Conservation (phyloP, 2,329 filamentous ascomycete genomes). For the Sclerotinia nivalis region DNA sequence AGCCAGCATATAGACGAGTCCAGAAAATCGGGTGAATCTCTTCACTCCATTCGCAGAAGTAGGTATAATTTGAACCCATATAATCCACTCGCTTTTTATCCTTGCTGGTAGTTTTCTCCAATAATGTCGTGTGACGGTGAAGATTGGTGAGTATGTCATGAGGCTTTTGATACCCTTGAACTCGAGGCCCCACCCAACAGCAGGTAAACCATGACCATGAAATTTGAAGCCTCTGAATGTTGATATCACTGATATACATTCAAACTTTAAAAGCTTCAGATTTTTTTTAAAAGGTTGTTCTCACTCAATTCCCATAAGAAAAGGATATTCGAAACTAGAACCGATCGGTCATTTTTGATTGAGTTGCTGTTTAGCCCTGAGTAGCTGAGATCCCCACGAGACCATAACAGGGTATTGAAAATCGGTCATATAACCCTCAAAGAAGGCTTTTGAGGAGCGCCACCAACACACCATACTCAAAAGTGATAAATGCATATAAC, state of each 20-base stretch:
- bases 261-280: background rate
- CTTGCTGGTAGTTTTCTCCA: background rate
- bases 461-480: background rate
- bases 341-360: background rate
- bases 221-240: background rate
- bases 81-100: background rate
- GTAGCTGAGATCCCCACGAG: constrained; percentile 1
- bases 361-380: background rate
- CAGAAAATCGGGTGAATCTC: constrained; percentile 13
- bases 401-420: constrained; percentile 8
- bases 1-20: constrained; percentile 7
- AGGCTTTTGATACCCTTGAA: background rate
- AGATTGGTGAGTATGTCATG: background rate
- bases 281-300: background rate
- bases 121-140: background rate
- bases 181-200: background rate
- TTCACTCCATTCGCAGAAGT: background rate
- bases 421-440: constrained; percentile 10
- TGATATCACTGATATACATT: background rate
- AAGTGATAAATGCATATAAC: background rate
- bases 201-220: background rate
- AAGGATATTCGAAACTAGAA: background rate
- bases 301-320: background rate
- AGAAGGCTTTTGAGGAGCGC: background rate
- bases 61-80: background rate